A percentile compares a stretch with the other conserved stretches of the same genome.
These are phyloP conservation scores for Puccinia horiana DNA, from an alignment of 1,284 basidiomycete genomes.

Conservation along the genomic window DNA sequence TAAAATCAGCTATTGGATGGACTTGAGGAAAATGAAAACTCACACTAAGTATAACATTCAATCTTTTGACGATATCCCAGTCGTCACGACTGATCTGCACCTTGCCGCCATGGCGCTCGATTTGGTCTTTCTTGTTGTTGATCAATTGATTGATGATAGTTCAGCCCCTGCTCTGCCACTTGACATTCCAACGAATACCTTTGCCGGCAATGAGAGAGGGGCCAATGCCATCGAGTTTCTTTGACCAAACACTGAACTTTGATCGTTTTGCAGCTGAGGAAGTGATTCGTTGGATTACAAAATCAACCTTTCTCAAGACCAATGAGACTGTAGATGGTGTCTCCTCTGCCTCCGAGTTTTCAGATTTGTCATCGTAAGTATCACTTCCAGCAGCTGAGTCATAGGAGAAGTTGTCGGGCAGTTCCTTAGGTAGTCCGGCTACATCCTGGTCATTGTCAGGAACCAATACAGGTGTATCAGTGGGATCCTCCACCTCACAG, in stretches of 20 bases:
- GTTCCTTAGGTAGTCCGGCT: no score
- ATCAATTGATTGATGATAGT: background rate
- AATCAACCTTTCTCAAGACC: background rate
- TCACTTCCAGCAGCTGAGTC: no score
- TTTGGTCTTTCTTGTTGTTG: background rate
- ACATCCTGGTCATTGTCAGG: no score
- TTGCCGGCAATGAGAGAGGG: background rate
- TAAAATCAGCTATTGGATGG: no score
- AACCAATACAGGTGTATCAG: no score
- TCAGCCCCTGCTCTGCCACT: background rate
- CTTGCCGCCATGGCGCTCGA: background rate
- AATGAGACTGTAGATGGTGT: background rate
- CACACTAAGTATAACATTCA: background rate
- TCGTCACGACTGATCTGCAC: background rate
- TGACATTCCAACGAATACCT: background rate
- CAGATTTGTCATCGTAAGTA: no score
- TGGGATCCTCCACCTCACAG: no score
- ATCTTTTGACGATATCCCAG: background rate
- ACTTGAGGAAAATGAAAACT: background rate
- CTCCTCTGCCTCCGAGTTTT: background rate
- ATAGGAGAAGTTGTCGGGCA: no score
- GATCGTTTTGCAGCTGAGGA: background rate
- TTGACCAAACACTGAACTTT: background rate
- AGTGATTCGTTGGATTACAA: conserved; percentile 14
- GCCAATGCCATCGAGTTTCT: background rate